phyloP scores from a whole-genome alignment of 495 filamentous ascomycete species.

The Penicillium macrosclerotiorum region DNA sequence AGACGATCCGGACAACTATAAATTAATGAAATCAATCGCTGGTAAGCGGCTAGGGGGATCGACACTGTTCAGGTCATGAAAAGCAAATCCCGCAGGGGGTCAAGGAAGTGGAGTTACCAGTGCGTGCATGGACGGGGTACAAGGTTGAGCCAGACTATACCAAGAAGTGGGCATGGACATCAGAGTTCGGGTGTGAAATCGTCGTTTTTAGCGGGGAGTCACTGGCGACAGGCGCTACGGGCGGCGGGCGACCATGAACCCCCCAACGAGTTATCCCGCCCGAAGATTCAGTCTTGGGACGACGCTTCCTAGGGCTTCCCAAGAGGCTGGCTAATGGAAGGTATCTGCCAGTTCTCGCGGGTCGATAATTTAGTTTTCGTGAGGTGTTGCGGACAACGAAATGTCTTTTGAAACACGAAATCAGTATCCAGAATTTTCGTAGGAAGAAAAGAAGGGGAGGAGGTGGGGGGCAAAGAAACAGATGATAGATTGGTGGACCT shows the following conservation, averaged over 20 bases:
- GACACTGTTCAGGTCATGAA: constrained; percentile 17
- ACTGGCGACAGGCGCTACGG: constrained; percentile 4
- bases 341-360: no score
- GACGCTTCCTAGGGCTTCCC: no score
- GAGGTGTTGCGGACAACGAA: no score
- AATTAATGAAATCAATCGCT: constrained; percentile 23
- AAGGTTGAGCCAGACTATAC: constrained; percentile 20
- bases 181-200: constrained; percentile 7
- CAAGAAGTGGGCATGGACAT: constrained; percentile 15
- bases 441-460: no score
- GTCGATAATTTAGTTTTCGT: no score
- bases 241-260: constrained; percentile 9
- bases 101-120: constrained; percentile 15
- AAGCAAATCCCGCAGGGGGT: constrained; percentile 12
- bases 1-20: constrained; percentile 33
- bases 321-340: no score
- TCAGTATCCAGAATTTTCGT: no score
- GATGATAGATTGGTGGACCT: no score
- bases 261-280: background rate
- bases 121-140: constrained; percentile 20
- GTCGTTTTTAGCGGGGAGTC: constrained; percentile 9
- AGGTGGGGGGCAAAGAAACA: no score
- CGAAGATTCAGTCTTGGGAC: background rate
- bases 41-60: constrained; percentile 17
- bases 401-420: no score